Percentiles rank a stretch among this genome's conserved stretches.
These are phyloP conservation scores for Picea glauca DNA, from an alignment of 75 land plant species.

Conservation along the genomic window DNA sequence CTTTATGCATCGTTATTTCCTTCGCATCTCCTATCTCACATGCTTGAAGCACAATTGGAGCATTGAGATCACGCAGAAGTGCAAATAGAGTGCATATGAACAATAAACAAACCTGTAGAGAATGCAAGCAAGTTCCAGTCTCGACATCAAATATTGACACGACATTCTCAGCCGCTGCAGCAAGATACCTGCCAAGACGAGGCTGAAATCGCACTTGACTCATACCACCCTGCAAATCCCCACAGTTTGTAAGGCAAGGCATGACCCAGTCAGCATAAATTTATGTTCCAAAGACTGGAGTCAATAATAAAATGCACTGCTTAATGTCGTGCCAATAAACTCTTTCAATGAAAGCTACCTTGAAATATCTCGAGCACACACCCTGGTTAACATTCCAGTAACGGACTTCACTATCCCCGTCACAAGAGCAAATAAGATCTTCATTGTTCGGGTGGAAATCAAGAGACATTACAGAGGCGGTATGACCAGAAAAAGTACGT, in stretches of 20 bases:
- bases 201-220: constrained; percentile 73
- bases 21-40: too few species aligned
- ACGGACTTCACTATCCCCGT: constrained; percentile 68
- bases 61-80: too few species aligned
- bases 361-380: neutral
- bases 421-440: constrained; percentile 77
- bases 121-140: constrained; percentile 30
- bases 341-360: too few species aligned
- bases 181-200: constrained; percentile 44
- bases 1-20: too few species aligned
- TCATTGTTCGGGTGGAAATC: constrained; percentile 77
- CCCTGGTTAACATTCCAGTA: constrained; percentile 72
- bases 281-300: too few species aligned
- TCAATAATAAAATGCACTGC: too few species aligned
- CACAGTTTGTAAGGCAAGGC: too few species aligned
- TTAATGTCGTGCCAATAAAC: too few species aligned
- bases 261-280: too few species aligned
- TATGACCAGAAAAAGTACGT: constrained; percentile 64
- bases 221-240: constrained; percentile 39
- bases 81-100: too few species aligned
- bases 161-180: constrained; percentile 59
- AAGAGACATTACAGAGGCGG: constrained; percentile 59
- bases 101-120: constrained; percentile 33
- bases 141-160: constrained; percentile 78
- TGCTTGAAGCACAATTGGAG: too few species aligned